phyloP scores from a whole-genome alignment of 106 monocot species.

The Acorus calamus region DNA sequence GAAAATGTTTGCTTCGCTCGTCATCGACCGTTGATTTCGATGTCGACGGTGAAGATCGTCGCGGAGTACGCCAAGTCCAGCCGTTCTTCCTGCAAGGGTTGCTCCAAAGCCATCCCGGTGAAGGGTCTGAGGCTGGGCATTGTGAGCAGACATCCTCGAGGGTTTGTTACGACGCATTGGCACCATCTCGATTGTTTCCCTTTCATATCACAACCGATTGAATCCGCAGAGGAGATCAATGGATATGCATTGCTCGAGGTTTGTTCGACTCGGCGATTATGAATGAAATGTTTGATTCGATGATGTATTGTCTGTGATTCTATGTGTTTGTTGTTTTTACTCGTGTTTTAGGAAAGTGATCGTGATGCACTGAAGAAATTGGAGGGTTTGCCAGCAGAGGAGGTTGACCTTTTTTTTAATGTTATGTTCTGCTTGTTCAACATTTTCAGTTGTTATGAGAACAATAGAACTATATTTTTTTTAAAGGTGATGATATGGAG shows the following conservation, averaged over 20 bases:
- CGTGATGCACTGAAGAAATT: slow-evolving; percentile 52
- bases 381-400: slow-evolving; percentile 13
- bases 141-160: slow-evolving; percentile 36
- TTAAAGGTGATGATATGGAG: slow-evolving; percentile 1
- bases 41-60: slow-evolving; percentile 17
- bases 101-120: slow-evolving; percentile 38
- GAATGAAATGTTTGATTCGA: not conserved
- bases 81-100: slow-evolving; percentile 71
- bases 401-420: not conserved
- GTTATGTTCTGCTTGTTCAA: not conserved
- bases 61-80: slow-evolving; percentile 80
- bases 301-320: not conserved
- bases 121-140: slow-evolving; percentile 50
- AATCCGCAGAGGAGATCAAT: slow-evolving; percentile 31
- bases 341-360: slow-evolving; percentile 35
- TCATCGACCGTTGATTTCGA: not conserved
- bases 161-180: slow-evolving; percentile 65
- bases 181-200: slow-evolving; percentile 59
- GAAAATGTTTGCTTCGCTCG: too few species aligned
- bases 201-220: slow-evolving; percentile 7
- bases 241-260: slow-evolving; percentile 67
- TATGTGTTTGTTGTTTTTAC: slow-evolving; percentile 2
- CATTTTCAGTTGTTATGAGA: not conserved
- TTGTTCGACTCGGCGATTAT: not conserved
- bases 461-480: not conserved